Conservation (phyloP, 768 basidiomycete genomes). For the Rhodotorula diobovata region DNA sequence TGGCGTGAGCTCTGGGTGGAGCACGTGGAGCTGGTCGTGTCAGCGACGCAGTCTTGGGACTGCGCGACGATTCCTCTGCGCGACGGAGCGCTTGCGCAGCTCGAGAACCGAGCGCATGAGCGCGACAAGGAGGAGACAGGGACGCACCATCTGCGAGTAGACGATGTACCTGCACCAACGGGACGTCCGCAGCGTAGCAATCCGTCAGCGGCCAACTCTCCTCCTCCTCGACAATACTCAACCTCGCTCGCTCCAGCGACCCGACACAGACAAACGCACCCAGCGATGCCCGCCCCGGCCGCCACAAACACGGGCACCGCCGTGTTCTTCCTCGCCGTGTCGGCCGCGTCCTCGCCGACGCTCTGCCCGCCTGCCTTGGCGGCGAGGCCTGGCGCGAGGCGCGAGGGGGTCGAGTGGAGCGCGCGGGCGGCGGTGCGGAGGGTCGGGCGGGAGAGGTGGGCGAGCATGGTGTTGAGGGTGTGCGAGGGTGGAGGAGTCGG, state of each 20-base stretch:
- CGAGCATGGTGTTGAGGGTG: background rate
- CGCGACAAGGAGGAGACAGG: background rate
- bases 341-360: constrained; percentile 8
- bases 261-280: background rate
- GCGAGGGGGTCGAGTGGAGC: background rate
- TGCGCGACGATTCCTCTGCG: background rate
- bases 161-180: background rate
- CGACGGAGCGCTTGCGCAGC: background rate
- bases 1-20: background rate
- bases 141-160: constrained; percentile 5
- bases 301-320: background rate
- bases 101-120: background rate
- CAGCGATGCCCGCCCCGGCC: background rate
- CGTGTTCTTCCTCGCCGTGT: constrained; percentile 5
- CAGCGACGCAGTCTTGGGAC: background rate
- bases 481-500: background rate
- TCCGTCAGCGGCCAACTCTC: too few relatives aligned
- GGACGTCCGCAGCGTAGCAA: background rate
- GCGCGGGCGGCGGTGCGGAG: background rate
- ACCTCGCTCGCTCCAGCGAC: too few relatives aligned
- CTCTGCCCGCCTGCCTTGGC: background rate
- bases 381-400: background rate
- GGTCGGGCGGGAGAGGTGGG: background rate
- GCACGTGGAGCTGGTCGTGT: too few relatives aligned
- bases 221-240: too few relatives aligned